A percentile compares a stretch with the other conserved stretches of the same genome.
Conservation (phyloP, 176 grass and related monocot genomes). For the Pontederia crassipes region DNA sequence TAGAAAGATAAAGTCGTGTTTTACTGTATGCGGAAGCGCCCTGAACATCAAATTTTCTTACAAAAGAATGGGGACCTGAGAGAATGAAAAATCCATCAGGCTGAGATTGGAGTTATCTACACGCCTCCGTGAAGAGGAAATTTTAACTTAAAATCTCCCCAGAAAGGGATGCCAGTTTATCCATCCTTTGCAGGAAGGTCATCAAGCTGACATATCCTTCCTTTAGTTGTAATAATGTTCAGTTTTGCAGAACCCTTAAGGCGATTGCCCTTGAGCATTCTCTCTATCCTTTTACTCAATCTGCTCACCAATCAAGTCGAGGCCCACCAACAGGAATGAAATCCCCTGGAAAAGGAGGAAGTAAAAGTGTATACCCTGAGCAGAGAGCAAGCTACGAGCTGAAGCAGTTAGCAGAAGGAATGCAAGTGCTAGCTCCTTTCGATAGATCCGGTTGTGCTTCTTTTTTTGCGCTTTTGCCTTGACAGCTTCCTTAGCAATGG, state of each 20-base stretch:
- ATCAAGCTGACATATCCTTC: background rate
- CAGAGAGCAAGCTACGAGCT: slow-evolving; percentile 4
- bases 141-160: background rate
- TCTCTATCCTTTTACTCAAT: background rate
- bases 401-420: slow-evolving; percentile 10
- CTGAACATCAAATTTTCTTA: background rate
- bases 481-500: background rate
- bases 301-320: slow-evolving; percentile 10
- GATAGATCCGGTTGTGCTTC: slow-evolving; percentile 6
- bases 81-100: background rate
- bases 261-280: too few relatives aligned
- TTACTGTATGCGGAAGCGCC: background rate
- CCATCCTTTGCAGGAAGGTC: background rate
- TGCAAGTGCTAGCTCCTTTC: slow-evolving; percentile 6
- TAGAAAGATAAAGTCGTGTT: background rate
- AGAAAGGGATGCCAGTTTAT: background rate
- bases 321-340: slow-evolving; percentile 8
- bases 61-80: background rate
- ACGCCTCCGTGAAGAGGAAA: background rate
- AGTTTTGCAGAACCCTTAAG: background rate
- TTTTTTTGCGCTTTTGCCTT: background rate
- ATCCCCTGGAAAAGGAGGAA: slow-evolving; percentile 9
- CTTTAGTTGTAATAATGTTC: background rate
- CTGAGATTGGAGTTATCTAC: background rate
- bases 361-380: slow-evolving; percentile 14